Evolutionary conservation across 2,329 filamentous ascomycete genomes (phyloP).

Genomic region (Trichoderma koningiopsis): DNA sequence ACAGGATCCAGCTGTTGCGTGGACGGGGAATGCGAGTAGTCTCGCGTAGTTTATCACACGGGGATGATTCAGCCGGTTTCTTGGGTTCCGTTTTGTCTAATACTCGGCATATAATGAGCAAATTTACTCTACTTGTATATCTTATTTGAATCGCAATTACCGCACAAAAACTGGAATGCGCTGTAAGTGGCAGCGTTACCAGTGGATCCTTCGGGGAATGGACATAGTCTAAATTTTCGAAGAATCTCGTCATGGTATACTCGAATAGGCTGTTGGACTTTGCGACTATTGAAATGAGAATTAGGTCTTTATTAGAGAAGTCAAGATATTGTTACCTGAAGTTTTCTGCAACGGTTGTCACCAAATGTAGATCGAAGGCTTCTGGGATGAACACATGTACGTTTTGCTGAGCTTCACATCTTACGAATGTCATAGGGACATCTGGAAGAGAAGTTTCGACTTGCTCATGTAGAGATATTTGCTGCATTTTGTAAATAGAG

Average conservation of each 20-base stretch:
- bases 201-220: constrained; percentile 27
- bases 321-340: constrained; percentile 31
- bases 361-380: constrained; percentile 27
- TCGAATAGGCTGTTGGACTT: constrained; percentile 33
- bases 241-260: constrained; percentile 32
- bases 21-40: constrained; percentile 34
- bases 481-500: constrained; percentile 17
- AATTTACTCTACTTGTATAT: background rate
- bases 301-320: background rate
- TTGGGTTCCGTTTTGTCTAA: constrained; percentile 25
- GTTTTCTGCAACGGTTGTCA: constrained; percentile 32
- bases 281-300: constrained; percentile 27
- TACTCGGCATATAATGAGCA: background rate
- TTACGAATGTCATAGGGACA: constrained; percentile 33
- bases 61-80: background rate
- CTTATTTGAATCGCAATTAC: constrained; percentile 24
- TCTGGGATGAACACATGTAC: constrained; percentile 35
- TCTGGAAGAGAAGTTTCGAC: constrained; percentile 21
- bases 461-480: constrained; percentile 13
- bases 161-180: constrained; percentile 29
- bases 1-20: constrained; percentile 40
- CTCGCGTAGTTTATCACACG: background rate
- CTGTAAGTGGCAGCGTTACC: constrained; percentile 28
- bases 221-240: constrained; percentile 35
- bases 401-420: constrained; percentile 30